Evolutionary conservation across 1,284 basidiomycete species (phyloP), one percentile per base, ranked within the genome.

Genomic region (Ceratobasidium sp.): DNA sequence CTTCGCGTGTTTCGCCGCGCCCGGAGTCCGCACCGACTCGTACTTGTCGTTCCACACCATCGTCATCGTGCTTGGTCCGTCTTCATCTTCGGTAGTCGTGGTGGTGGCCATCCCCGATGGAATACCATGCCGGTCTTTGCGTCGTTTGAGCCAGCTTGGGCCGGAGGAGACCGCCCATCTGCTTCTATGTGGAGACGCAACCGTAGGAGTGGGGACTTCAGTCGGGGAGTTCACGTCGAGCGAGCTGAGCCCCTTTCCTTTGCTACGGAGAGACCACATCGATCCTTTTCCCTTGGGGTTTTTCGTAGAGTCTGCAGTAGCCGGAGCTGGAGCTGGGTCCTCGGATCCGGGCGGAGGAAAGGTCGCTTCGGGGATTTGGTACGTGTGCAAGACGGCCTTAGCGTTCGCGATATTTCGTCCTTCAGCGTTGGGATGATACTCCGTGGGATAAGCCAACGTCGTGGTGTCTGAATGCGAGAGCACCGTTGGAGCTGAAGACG

Each of bases 21-120:
- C 41, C 9, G 44, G 24, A 36, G 54, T 15, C 2, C 44, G 54
- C 9, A 59, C 19, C 1, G n/a, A 27, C 27, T 59, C 54, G 45
- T 47, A 59, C 22, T 48, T 71, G 54, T 71, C 67, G 27, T 71
- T 29, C 67, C 67, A 71, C 17, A 71, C 67, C 67, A 71, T 71
- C 1, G 22, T 59, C 54, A 71, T 50, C 14, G 53, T 59, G 1
- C 6, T 41, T 19, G 67, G 41, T 17, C 54, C 56, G 8, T 71
- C 67, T 2, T 71, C 56, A 17, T 69, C 66, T 6, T 36, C 33
- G 14, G 47, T 50, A 19, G n/a, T n/a, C n/a, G n/a, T n/a, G n/a
- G n/a, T n/a, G n/a, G n/a, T n/a, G n/a, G n/a, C n/a, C n/a, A n/a
- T n/a, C n/a, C n/a, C n/a, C n/a, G n/a, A n/a, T n/a, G 54, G 3